Conservation (phyloP, 106 monocot species). For the Phalaenopsis equestris region DNA sequence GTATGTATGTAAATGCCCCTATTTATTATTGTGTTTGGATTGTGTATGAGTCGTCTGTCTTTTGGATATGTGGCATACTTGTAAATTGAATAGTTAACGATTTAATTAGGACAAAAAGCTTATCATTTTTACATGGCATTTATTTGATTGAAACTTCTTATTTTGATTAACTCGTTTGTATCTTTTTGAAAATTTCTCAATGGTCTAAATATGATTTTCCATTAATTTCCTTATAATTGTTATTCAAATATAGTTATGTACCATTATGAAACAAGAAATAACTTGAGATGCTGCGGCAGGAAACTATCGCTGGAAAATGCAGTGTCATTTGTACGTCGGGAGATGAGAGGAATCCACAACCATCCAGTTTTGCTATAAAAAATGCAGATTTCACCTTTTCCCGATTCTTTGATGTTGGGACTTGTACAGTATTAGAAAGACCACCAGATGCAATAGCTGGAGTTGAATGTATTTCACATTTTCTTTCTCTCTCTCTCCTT, state of each 20-base stretch:
- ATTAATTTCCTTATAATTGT: not conserved
- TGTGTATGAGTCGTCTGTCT: not conserved
- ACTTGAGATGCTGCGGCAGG: constrained; percentile 19
- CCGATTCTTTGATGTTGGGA: constrained; percentile 46
- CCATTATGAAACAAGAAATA: not conserved
- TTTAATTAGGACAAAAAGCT: too few relatives aligned
- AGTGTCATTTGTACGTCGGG: constrained; percentile 39
- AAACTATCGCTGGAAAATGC: constrained; percentile 57
- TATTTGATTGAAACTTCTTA: not conserved
- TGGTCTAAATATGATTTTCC: not conserved
- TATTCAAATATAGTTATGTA: not conserved
- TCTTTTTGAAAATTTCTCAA: not conserved
- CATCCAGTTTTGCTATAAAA: constrained; percentile 27
- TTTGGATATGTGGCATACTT: not conserved
- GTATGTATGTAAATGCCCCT: too few relatives aligned
- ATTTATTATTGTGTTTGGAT: not conserved
- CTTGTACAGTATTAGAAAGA: constrained; percentile 24
- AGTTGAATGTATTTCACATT: constrained; percentile 23
- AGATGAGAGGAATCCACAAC: constrained; percentile 40
- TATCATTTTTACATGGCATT: not conserved
- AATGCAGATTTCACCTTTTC: constrained; percentile 40
- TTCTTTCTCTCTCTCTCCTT: not conserved
- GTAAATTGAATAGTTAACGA: not conserved
- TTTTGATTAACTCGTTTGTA: not conserved
- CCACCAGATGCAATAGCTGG: constrained; percentile 38